Evolutionary conservation across 2,329 filamentous ascomycete species (phyloP).

Genomic region (Chaetomium olivaceum): DNA sequence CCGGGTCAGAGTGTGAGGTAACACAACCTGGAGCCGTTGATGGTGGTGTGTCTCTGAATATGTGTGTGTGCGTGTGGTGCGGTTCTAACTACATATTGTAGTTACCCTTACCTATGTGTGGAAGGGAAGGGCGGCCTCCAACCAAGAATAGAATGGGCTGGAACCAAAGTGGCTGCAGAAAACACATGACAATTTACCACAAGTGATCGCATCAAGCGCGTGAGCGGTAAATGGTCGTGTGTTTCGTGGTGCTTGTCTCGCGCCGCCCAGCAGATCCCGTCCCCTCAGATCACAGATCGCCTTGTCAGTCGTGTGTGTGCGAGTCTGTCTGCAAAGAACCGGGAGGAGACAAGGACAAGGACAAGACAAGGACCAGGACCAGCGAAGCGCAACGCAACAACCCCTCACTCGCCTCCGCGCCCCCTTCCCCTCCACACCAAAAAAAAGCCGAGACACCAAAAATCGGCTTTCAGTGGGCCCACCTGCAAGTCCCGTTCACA

Average conservation of each 20-base stretch:
- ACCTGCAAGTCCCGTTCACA: too few relatives aligned
- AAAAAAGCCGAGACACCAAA: too few relatives aligned
- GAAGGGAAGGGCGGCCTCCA: not conserved
- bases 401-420: not conserved
- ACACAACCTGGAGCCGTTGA: not conserved
- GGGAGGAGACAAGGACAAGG: not conserved
- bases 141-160: not conserved
- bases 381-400: not conserved
- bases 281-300: not conserved
- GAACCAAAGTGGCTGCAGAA: not conserved
- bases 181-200: slow-evolving; percentile 8
- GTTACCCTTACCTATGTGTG: not conserved
- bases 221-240: not conserved
- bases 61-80: not conserved
- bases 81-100: too few relatives aligned
- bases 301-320: not conserved
- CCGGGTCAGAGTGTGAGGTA: not conserved
- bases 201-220: not conserved
- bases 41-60: not conserved
- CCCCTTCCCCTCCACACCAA: too few relatives aligned
- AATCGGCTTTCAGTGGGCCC: too few relatives aligned
- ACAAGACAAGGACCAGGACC: not conserved
- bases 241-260: not conserved
- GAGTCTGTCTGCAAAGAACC: not conserved
- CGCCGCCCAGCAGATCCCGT: not conserved